Percentiles rank a stretch among this genome's conserved stretches.
phyloP scores from a whole-genome alignment of 345 rosid genomes.

The Citrus medica region DNA sequence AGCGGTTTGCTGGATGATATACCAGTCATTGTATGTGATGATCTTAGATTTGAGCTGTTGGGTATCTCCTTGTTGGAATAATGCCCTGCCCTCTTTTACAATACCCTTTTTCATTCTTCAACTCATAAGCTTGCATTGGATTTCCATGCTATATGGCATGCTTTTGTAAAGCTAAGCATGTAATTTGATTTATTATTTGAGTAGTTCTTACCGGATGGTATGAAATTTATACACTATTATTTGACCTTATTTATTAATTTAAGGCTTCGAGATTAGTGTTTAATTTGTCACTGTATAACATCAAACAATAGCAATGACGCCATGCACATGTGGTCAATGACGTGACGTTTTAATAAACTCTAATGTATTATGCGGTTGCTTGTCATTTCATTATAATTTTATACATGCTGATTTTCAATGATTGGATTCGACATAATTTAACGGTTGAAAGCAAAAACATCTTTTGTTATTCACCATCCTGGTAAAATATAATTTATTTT shows the following conservation, averaged over 20 bases:
- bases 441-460: no score
- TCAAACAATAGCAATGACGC: no score
- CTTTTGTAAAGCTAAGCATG: constrained; percentile 33
- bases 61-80: not conserved
- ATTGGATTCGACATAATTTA: no score
- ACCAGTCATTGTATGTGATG: not conserved
- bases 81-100: not conserved
- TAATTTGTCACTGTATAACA: not conserved
- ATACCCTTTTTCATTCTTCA: constrained; percentile 1
- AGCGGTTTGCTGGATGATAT: constrained; percentile 16
- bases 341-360: no score
- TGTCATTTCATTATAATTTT: no score
- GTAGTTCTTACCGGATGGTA: not conserved
- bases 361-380: no score
- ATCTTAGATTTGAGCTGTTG: not conserved
- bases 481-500: no score
- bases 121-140: constrained; percentile 19
- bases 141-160: constrained; percentile 17
- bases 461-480: no score
- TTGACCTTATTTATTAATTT: not conserved
- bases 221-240: not conserved
- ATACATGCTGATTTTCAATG: no score
- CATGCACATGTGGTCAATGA: no score
- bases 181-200: constrained; percentile 20
- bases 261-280: not conserved